phyloP scores from a whole-genome alignment of 2,329 filamentous ascomycete genomes.

The Ambrosiella xylebori region DNA sequence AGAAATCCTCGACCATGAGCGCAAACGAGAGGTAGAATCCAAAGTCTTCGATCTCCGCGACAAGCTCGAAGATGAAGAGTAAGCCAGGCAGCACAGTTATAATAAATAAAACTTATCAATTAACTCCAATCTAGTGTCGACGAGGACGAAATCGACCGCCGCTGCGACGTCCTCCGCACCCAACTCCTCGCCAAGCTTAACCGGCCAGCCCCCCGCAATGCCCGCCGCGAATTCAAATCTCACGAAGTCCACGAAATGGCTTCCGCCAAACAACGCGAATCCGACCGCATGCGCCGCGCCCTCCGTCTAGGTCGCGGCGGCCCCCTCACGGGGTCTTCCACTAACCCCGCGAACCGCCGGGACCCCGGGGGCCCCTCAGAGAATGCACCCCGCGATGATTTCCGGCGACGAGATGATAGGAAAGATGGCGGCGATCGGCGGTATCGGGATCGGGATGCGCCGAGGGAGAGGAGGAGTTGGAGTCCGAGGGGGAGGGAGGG shows the following conservation, averaged over 20 bases:
- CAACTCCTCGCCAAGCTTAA: conserved; percentile 25
- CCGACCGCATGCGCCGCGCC: conserved; percentile 68
- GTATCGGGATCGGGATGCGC: conserved; percentile 10
- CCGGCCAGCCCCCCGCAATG: conserved; percentile 16
- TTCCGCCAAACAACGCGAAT: conserved; percentile 91
- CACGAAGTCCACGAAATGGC: conserved; percentile 95
- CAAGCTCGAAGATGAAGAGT: conserved; percentile 80
- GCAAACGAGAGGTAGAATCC: conserved; percentile 78
- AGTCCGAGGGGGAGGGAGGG: background rate
- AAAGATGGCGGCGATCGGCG: background rate
- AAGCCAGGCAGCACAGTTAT: conserved; percentile 16
- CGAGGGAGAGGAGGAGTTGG: background rate
- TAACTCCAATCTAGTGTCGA: conserved; percentile 36
- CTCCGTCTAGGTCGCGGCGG: conserved; percentile 29
- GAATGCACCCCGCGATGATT: background rate
- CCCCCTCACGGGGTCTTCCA: background rate
- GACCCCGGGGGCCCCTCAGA: background rate
- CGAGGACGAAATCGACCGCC: conserved; percentile 77
- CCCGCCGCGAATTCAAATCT: conserved; percentile 51
- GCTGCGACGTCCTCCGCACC: conserved; percentile 26
- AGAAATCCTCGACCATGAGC: conserved; percentile 86
- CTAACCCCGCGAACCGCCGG: background rate
- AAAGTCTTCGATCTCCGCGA: conserved; percentile 85
- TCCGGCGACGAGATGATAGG: background rate
- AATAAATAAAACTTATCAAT: background rate